These are phyloP conservation scores for Fomitopsis palustris DNA, from an alignment of 1,284 basidiomycete species.

Conservation along the genomic window DNA sequence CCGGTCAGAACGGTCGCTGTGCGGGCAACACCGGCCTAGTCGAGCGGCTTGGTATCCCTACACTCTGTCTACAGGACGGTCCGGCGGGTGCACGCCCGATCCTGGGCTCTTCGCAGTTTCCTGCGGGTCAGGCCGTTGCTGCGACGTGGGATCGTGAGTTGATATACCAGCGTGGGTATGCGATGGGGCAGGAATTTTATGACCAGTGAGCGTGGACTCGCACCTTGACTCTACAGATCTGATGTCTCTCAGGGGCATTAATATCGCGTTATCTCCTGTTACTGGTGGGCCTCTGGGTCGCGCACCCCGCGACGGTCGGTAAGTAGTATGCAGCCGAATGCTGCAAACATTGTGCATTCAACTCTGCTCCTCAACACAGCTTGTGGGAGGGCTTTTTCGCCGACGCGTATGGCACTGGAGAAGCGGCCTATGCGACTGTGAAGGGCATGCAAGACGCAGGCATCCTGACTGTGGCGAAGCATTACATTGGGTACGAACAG, in stretches of 20 bases:
- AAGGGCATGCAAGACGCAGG: not conserved
- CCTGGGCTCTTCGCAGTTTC: not conserved
- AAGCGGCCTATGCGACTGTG: not conserved
- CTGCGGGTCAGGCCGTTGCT: not conserved
- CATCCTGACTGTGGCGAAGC: not conserved
- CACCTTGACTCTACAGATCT: too few species aligned
- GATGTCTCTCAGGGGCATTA: not conserved
- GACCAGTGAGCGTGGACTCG: not conserved
- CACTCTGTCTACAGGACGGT: not conserved
- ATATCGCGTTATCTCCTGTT: not conserved
- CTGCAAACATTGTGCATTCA: too few species aligned
- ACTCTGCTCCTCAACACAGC: not conserved
- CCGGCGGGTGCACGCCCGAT: not conserved
- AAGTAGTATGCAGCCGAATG: not conserved
- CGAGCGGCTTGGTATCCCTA: not conserved
- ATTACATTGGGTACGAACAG: not conserved
- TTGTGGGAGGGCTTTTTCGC: not conserved
- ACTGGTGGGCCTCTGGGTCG: not conserved
- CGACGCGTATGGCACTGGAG: not conserved
- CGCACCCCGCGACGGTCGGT: not conserved
- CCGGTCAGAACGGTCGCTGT: not conserved
- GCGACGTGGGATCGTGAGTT: not conserved
- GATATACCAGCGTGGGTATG: not conserved
- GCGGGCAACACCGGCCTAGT: not conserved
- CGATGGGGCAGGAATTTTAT: not conserved